Base-by-base conservation (phyloP, 352 stramenopile genomes). In the Globisporangium yorkense region DNA sequence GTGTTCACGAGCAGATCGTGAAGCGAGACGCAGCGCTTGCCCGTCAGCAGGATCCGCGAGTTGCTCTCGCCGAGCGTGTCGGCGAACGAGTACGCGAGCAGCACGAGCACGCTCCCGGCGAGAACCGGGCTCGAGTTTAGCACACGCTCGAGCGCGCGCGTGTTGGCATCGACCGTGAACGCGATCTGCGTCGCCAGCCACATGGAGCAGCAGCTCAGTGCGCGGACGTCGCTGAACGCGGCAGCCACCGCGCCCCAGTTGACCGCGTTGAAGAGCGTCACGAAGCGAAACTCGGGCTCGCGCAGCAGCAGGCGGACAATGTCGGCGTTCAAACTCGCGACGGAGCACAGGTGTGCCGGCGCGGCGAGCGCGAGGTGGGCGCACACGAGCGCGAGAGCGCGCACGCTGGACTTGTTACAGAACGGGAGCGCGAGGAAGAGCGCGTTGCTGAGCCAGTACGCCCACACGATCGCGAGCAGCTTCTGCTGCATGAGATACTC, bases 1-100 rank as follows among this genome's bases (percentile, higher is more conserved):
- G 69, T 72, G 57, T 57, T 70, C 27, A 66, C 56, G 1, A 77
- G 33, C 7, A 74, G 31, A 24, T 77, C 66, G 43, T 71, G 57
- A 15, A 57, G n/a, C 5, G 57, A 57, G 6, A 72, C 13, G 2
- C 40, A 10, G 4, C 65, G 63, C 10, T 21, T 33, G 24, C 65
- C 65, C 48, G 66, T 47, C 5, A 46, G 49, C 21, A 68, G 21
- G 7, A 65, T 29, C 1, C 51, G 31, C 2, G 54, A 21, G 31
- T 57, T 54, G 31, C 54, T 71, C 3, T 31, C 43, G 2, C 16
- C 15, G 3, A 73, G 40, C 12, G 37, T 12, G n/a, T 66, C 46
- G 1, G 45, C 51, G 9, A 71, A 24, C 7, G 65, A 71, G 18
- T 46, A 61, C 18, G 13, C 48, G 9, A 65, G 33, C 24, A 16